Conservation (phyloP, 2,329 filamentous ascomycete genomes). For the Fusarium phyllophilum region DNA sequence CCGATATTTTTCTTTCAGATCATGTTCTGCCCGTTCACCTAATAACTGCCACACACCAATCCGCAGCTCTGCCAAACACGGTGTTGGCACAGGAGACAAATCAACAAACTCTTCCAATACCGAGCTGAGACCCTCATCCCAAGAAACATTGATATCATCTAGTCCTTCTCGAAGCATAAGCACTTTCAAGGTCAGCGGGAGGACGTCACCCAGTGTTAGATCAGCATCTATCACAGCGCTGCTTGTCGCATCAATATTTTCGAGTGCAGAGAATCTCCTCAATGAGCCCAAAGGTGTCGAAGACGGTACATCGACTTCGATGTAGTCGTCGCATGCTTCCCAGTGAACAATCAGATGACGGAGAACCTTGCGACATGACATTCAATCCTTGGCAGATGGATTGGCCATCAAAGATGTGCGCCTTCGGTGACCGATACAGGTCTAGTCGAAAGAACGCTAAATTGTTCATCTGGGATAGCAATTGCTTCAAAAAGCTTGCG, state of each 20-base stretch:
- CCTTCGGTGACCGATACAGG: neutral
- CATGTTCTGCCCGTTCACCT: neutral
- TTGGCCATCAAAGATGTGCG: neutral
- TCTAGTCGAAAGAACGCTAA: neutral
- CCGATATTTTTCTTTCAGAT: neutral
- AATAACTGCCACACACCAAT: neutral
- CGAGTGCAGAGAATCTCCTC: rapidly evolving
- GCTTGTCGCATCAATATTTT: neutral
- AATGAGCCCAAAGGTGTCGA: rapidly evolving
- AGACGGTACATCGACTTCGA: neutral
- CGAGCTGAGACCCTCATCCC: neutral
- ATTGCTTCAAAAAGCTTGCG: neutral
- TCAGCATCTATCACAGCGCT: neutral
- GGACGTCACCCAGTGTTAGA: rapidly evolving
- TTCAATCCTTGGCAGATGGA: neutral
- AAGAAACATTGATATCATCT: neutral
- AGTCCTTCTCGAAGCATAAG: neutral
- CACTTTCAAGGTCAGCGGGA: neutral
- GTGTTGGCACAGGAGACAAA: neutral
- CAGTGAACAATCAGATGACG: neutral
- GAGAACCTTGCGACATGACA: neutral
- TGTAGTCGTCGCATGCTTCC: neutral
- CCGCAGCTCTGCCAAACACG: neutral
- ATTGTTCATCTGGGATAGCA: neutral
- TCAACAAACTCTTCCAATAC: neutral